Evolutionary conservation across 2,329 filamentous ascomycete species (phyloP).

Genomic region (Aureobasidium pullulans): DNA sequence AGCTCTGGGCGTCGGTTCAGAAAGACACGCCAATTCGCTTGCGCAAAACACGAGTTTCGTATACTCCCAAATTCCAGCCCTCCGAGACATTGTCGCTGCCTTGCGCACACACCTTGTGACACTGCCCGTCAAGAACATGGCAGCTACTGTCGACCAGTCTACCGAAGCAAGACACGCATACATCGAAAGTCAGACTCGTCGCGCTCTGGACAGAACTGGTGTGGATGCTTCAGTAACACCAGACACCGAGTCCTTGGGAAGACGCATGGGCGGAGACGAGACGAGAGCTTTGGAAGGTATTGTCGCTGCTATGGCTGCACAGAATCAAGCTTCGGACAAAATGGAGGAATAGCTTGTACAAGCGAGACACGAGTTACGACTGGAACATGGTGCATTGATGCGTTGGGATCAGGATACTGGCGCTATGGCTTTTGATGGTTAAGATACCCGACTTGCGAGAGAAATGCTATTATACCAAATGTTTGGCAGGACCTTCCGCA

Average conservation of each 20-base stretch:
- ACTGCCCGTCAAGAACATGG: constrained; percentile 24
- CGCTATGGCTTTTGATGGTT: not conserved
- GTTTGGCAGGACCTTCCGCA: too few relatives aligned
- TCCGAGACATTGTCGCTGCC: constrained; percentile 62
- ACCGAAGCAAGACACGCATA: constrained; percentile 70
- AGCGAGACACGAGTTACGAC: not conserved
- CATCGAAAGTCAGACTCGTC: constrained; percentile 69
- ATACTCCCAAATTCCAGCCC: constrained; percentile 71
- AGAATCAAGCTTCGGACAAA: not conserved
- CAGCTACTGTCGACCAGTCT: constrained; percentile 32
- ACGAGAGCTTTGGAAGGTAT: constrained; percentile 31
- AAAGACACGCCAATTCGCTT: constrained; percentile 34
- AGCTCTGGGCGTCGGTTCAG: constrained; percentile 35
- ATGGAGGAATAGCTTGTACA: constrained; percentile 15
- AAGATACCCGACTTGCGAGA: not conserved
- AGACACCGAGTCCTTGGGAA: constrained; percentile 20
- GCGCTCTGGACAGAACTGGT: constrained; percentile 68
- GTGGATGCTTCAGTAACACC: constrained; percentile 44
- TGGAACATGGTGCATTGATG: not conserved
- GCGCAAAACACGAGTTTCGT: constrained; percentile 70
- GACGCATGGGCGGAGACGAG: constrained; percentile 28
- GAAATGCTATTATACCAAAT: not conserved
- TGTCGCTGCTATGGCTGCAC: constrained; percentile 26
- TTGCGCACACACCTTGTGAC: constrained; percentile 57
- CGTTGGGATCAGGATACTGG: not conserved